Percentiles rank a stretch among this genome's conserved stretches.
Conservation (phyloP, 1,284 basidiomycete species). For the Boletus sp. region DNA sequence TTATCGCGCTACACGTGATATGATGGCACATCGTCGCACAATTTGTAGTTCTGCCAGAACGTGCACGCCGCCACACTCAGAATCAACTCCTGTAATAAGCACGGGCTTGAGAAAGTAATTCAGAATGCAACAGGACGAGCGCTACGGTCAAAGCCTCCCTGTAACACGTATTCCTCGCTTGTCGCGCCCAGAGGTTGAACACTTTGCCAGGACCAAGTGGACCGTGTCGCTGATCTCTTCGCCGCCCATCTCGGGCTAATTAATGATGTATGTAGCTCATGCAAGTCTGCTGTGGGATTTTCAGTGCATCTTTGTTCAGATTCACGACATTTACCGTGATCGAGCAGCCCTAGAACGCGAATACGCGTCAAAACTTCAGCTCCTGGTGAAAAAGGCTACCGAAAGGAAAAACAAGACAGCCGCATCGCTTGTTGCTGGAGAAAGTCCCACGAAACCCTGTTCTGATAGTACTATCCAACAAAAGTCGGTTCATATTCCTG, state of each 20-base stretch:
- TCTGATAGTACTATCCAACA: constrained; percentile 48
- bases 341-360: constrained; percentile 68
- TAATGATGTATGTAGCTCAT: constrained; percentile 46
- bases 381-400: constrained; percentile 58
- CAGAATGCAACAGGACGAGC: constrained; percentile 29
- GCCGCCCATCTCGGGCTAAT: constrained; percentile 63
- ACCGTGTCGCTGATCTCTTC: constrained; percentile 47
- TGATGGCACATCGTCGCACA: neutral
- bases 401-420: constrained; percentile 67
- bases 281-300: constrained; percentile 1
- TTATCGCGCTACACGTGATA: constrained; percentile 8
- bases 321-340: constrained; percentile 67
- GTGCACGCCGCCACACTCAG: neutral
- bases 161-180: constrained; percentile 32
- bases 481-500: constrained; percentile 43
- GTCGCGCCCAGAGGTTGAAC: constrained; percentile 11
- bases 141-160: constrained; percentile 48
- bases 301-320: constrained; percentile 37
- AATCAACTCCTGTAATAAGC: neutral
- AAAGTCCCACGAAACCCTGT: constrained; percentile 62
- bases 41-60: too few relatives aligned
- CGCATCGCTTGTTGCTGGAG: constrained; percentile 54
- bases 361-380: constrained; percentile 66
- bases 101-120: neutral
- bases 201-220: constrained; percentile 51